Evolutionary conservation across 2,329 filamentous ascomycete genomes (phyloP), one percentile per base, ranked within the genome.

Genomic region (Pezicula rhizophila): DNA sequence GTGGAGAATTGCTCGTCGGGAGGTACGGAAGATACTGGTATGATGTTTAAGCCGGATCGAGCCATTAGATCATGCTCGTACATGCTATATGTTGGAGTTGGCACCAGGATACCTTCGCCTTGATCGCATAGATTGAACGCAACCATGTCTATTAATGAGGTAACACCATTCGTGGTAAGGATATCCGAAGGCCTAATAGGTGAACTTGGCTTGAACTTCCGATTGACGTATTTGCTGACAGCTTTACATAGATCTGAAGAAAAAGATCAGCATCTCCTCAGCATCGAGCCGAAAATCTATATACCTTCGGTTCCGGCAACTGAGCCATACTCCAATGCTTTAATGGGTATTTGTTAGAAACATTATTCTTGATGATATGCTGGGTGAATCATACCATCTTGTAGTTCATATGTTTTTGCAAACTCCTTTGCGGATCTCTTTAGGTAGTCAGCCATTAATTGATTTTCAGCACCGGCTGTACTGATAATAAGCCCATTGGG

Each of bases 21-120:
- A 26, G 67, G 53, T 1, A 66, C 64, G 8, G 11, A 14, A 10
- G 39, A 42, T 10, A 42, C 39, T 26, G 45, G 34, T 2, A 71
- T 59, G 17, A 66, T 57, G 49, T 65, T 55, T 3, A 70, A 57
- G 11, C 37, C 33, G 34, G 14, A 25, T 5, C 45, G 45, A 10
- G 45, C n/a, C n/a, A 14, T 15, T 2, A 41, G 10, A 54, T 78
- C 75, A 2, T 67, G 57, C n/a, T 69, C 64, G 47, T 77, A 77
- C 14, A 69, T 65, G 14, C 68, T 67, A 46, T 77, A 78, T 7
- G 68, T 62, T 1, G 74, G 73, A 12, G 67, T 60, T 18, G 62
- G 66, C 3, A 73, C 57, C 14, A 78, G 53, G 18, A 77, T 68
- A 1, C 66, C 72, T 26, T 77, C 71, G 1, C 66, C 67, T 1